Percentiles rank a stretch among this genome's conserved stretches.
These are phyloP conservation scores for Tulasnella calospora DNA, from an alignment of 768 basidiomycete species.

Conservation along the genomic window DNA sequence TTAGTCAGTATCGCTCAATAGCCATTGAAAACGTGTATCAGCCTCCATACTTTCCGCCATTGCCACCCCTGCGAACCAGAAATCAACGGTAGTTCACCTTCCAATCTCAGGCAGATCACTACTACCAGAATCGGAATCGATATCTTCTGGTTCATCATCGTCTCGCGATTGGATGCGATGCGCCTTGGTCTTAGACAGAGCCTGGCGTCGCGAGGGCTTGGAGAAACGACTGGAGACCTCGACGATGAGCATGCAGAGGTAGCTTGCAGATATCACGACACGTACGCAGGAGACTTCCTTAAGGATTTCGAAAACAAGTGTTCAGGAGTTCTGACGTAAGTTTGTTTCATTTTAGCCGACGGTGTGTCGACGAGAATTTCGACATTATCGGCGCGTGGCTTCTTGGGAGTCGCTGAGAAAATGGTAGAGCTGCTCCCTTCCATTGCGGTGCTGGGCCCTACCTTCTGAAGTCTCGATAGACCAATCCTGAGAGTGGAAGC, in stretches of 20 bases:
- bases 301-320: not conserved
- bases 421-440: not conserved
- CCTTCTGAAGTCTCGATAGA: not conserved
- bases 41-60: not conserved
- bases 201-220: not conserved
- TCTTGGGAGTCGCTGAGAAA: not conserved
- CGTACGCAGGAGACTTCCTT: not conserved
- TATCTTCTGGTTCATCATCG: not conserved
- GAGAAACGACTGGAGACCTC: not conserved
- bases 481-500: not conserved
- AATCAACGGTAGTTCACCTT: not conserved
- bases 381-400: not conserved
- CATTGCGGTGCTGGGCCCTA: not conserved
- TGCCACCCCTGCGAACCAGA: not conserved
- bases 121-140: constrained; percentile 28
- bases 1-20: not conserved
- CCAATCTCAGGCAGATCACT: constrained; percentile 27
- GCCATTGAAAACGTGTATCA: not conserved
- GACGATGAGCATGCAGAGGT: not conserved
- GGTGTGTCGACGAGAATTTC: not conserved
- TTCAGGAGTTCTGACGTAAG: not conserved
- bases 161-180: not conserved
- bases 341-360: not conserved
- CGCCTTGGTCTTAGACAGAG: not conserved
- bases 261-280: not conserved